These are phyloP conservation scores for Kodamaea sp. DNA, from an alignment of 1,139 yeast species.

Conservation along the genomic window DNA sequence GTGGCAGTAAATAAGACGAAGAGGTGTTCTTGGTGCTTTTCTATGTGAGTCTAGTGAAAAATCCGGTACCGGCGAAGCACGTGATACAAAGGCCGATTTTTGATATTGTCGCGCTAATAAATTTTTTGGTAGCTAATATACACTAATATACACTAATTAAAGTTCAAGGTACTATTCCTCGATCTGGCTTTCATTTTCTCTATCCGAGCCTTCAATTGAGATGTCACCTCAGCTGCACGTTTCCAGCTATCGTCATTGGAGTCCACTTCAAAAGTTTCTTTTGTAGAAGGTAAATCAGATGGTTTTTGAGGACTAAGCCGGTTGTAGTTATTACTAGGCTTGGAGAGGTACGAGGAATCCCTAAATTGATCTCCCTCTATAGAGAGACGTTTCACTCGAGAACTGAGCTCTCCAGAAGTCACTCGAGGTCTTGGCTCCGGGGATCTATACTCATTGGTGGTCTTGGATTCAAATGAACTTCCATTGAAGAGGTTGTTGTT, in stretches of 20 bases:
- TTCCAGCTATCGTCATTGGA: conserved; percentile 75
- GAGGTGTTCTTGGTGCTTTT: neutral
- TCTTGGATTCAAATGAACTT: neutral
- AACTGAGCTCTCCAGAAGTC: conserved; percentile 43
- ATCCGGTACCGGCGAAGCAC: conserved; percentile 9
- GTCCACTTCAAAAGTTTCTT: conserved; percentile 31
- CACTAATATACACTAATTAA: conserved; percentile 7
- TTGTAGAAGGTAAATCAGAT: conserved; percentile 12
- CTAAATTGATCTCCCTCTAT: conserved; percentile 36
- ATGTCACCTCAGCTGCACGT: conserved; percentile 87
- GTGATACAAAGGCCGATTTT: too few relatives aligned
- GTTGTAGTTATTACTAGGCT: conserved; percentile 12
- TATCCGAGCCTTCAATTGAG: conserved; percentile 80
- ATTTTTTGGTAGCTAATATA: conserved; percentile 5
- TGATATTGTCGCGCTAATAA: too few relatives aligned
- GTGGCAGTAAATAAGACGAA: too few relatives aligned
- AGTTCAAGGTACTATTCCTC: conserved; percentile 22
- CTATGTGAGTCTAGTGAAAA: conserved; percentile 3
- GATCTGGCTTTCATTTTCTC: conserved; percentile 83
- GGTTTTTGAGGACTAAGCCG: conserved; percentile 24
- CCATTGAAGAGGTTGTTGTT: conserved; percentile 9
- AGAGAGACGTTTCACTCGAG: conserved; percentile 47
- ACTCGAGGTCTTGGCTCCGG: conserved; percentile 21
- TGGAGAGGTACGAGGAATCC: conserved; percentile 17
- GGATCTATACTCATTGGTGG: conserved; percentile 10